These are phyloP conservation scores for Teunomyces panamensis DNA, from an alignment of 805 yeast species.

Conservation along the genomic window DNA sequence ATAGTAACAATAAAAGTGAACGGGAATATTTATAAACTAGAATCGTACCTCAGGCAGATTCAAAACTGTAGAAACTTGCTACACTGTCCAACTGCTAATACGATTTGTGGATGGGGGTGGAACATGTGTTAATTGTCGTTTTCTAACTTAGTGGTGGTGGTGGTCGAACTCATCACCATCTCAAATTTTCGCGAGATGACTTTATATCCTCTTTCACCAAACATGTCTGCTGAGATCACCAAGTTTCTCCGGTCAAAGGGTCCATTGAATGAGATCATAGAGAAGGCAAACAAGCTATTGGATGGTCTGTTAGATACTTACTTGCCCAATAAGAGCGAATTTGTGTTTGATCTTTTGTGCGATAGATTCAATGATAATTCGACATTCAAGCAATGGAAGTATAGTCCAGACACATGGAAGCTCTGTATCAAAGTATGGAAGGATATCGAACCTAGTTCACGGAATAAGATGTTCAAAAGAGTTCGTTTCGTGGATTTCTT, in stretches of 20 bases:
- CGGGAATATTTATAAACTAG: background rate
- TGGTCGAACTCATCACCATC: conserved; percentile 1
- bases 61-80: background rate
- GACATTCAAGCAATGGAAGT: conserved; percentile 41
- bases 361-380: conserved; percentile 58
- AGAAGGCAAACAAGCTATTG: conserved; percentile 29
- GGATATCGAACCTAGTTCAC: conserved; percentile 11
- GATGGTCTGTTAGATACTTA: conserved; percentile 32
- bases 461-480: conserved; percentile 41
- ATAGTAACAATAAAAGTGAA: background rate
- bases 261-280: conserved; percentile 42
- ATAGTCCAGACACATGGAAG: conserved; percentile 46
- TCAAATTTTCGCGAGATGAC: conserved; percentile 3
- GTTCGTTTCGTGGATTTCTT: conserved; percentile 19
- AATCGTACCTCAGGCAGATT: background rate
- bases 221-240: conserved; percentile 45
- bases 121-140: too few species aligned
- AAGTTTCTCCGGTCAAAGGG: conserved; percentile 55
- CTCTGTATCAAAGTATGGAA: conserved; percentile 44
- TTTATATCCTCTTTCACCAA: background rate
- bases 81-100: too few species aligned
- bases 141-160: too few species aligned
- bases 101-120: too few species aligned
- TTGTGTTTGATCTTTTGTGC: conserved; percentile 56
- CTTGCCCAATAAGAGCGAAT: conserved; percentile 54